These are phyloP conservation scores for Samsoniella hepiali DNA, from an alignment of 2,329 filamentous ascomycete genomes.

Conservation along the genomic window DNA sequence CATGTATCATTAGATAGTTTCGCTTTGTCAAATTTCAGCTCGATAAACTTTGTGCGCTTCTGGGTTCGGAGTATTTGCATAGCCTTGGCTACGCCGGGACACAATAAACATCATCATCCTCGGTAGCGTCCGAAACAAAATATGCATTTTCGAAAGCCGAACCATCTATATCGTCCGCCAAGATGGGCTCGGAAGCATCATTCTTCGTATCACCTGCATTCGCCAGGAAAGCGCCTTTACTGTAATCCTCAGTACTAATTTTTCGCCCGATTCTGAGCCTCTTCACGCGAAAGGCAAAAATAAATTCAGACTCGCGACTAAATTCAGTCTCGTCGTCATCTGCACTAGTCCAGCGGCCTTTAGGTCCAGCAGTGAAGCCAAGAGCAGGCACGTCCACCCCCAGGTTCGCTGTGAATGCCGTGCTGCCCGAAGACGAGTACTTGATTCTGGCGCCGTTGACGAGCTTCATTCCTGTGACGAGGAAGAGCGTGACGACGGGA, in stretches of 20 bases:
- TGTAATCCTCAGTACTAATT: neutral
- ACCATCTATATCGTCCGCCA: slow-evolving; percentile 1
- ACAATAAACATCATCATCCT: neutral
- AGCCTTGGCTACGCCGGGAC: neutral
- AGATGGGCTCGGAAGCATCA: neutral
- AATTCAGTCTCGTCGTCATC: neutral
- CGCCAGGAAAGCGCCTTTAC: slow-evolving; percentile 7
- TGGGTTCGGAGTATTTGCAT: too few species aligned
- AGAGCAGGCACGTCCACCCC: neutral
- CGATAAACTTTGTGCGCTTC: neutral
- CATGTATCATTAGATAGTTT: neutral
- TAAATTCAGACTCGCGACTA: neutral
- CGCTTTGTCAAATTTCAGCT: neutral
- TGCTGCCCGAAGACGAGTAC: slow-evolving; percentile 26
- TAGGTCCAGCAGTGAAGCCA: neutral
- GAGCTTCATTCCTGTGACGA: slow-evolving; percentile 30
- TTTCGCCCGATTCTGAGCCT: neutral
- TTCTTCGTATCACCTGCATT: neutral
- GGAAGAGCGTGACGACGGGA: slow-evolving; percentile 23
- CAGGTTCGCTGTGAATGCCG: slow-evolving; percentile 15
- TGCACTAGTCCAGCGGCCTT: neutral
- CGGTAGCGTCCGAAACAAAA: neutral
- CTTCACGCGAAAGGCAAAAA: neutral
- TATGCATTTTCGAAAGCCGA: neutral
- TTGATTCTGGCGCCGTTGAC: slow-evolving; percentile 29